Conservation (phyloP, 108 stramenopile genomes). For the Nitzschia inconspicua region DNA sequence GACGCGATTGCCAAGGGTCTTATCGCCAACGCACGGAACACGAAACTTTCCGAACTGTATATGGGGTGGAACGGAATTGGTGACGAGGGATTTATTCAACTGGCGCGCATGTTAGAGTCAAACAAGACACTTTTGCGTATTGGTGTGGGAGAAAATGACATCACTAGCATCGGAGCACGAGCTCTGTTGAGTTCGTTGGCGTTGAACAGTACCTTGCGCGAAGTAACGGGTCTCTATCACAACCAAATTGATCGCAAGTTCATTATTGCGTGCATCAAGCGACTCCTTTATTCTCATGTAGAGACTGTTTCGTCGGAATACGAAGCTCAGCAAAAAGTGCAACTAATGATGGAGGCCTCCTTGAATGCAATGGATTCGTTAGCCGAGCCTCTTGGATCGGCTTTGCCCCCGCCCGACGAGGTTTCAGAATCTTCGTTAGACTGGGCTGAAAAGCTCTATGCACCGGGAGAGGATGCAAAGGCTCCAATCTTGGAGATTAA, state of each 20-base stretch:
- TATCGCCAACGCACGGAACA: not conserved
- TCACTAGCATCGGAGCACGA: slow-evolving; percentile 33
- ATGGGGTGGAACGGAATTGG: slow-evolving; percentile 39
- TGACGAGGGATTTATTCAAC: slow-evolving; percentile 25
- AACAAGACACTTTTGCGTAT: slow-evolving; percentile 21
- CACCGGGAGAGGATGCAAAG: not conserved
- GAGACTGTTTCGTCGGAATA: not conserved
- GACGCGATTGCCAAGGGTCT: slow-evolving; percentile 33
- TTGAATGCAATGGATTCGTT: slow-evolving; percentile 23
- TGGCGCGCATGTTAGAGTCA: slow-evolving; percentile 23
- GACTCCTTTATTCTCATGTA: slow-evolving; percentile 28
- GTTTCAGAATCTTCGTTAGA: slow-evolving; percentile 25
- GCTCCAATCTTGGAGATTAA: slow-evolving; percentile 9
- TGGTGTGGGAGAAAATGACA: slow-evolving; percentile 39
- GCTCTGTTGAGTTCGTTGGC: slow-evolving; percentile 20
- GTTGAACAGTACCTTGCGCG: slow-evolving; percentile 12
- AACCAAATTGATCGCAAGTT: slow-evolving; percentile 41
- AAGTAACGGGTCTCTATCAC: slow-evolving; percentile 39
- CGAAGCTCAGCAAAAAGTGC: slow-evolving; percentile 1
- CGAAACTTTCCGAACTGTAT: slow-evolving; percentile 22
- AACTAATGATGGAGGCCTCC: slow-evolving; percentile 14
- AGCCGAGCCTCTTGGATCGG: slow-evolving; percentile 17
- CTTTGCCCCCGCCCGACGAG: slow-evolving; percentile 20
- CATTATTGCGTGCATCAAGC: slow-evolving; percentile 27
- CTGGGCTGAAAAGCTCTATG: slow-evolving; percentile 32